phyloP scores from a whole-genome alignment of 2,329 filamentous ascomycete species.

The Diaporthe longicolla region DNA sequence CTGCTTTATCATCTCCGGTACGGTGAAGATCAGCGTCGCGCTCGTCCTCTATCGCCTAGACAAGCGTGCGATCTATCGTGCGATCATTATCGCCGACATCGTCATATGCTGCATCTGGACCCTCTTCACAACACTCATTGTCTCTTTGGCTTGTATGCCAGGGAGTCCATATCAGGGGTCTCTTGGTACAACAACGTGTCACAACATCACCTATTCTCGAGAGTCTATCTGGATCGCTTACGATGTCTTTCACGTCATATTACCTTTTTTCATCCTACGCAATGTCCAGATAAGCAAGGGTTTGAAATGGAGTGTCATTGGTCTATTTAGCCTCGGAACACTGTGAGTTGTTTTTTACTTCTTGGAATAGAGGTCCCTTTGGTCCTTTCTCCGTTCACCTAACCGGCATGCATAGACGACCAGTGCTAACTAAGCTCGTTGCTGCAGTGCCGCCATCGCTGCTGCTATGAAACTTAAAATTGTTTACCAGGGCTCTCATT shows the following conservation, averaged over 20 bases:
- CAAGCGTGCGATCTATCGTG: slow-evolving; percentile 11
- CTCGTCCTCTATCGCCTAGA: slow-evolving; percentile 42
- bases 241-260: slow-evolving; percentile 30
- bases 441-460: slow-evolving; percentile 28
- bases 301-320: slow-evolving; percentile 32
- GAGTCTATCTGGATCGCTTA: slow-evolving; percentile 38
- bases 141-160: slow-evolving; percentile 21
- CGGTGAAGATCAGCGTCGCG: slow-evolving; percentile 39
- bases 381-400: no score
- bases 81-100: slow-evolving; percentile 35
- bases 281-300: slow-evolving; percentile 16
- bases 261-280: slow-evolving; percentile 38
- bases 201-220: slow-evolving; percentile 22
- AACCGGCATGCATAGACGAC: no score
- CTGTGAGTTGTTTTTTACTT: slow-evolving; percentile 25
- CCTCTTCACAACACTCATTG: slow-evolving; percentile 17
- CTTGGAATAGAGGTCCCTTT: no score
- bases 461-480: slow-evolving; percentile 36
- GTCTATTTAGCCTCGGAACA: slow-evolving; percentile 36
- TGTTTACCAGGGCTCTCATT: background rate
- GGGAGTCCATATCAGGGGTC: background rate
- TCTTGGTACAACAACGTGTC: background rate
- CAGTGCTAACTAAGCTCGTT: background rate
- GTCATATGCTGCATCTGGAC: slow-evolving; percentile 38
- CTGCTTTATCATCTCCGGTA: slow-evolving; percentile 37